Evolutionary conservation across 768 basidiomycete species (phyloP).

Genomic region (Rossbeevera mucosa): DNA sequence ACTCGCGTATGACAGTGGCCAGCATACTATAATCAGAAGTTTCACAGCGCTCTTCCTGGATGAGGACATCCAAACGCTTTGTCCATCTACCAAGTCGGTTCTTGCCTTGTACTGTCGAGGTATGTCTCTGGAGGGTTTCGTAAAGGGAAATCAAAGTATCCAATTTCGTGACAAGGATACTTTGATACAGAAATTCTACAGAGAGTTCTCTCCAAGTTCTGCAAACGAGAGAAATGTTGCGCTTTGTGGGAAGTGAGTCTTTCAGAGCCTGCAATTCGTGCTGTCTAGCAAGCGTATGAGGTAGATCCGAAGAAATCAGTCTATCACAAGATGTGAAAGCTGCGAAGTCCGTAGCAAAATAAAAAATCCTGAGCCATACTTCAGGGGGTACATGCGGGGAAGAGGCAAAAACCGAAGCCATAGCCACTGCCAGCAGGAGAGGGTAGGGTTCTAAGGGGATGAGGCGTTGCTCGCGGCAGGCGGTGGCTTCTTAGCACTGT

Average conservation of each 20-base stretch:
- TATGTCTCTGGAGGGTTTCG: constrained; percentile 9
- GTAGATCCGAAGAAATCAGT: constrained; percentile 16
- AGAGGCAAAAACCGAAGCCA: constrained; percentile 6
- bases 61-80: constrained; percentile 23
- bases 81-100: constrained; percentile 24
- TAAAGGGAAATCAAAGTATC: constrained; percentile 13
- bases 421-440: constrained; percentile 13
- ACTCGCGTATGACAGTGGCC: constrained; percentile 21
- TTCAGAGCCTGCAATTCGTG: constrained; percentile 13
- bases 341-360: constrained; percentile 14
- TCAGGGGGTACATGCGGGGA: constrained; percentile 23
- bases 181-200: constrained; percentile 21
- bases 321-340: constrained; percentile 10
- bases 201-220: constrained; percentile 21
- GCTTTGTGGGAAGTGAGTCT: constrained; percentile 22
- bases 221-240: constrained; percentile 22
- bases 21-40: constrained; percentile 20
- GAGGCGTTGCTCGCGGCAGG: background rate
- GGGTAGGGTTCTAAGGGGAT: background rate
- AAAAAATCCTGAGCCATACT: constrained; percentile 27
- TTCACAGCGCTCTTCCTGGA: constrained; percentile 25
- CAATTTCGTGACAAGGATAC: constrained; percentile 20
- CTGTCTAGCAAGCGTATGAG: constrained; percentile 13
- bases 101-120: constrained; percentile 2
- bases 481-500: background rate